Evolutionary conservation across 345 rosid genomes (phyloP).

Genomic region (Microthlaspi erraticum): DNA sequence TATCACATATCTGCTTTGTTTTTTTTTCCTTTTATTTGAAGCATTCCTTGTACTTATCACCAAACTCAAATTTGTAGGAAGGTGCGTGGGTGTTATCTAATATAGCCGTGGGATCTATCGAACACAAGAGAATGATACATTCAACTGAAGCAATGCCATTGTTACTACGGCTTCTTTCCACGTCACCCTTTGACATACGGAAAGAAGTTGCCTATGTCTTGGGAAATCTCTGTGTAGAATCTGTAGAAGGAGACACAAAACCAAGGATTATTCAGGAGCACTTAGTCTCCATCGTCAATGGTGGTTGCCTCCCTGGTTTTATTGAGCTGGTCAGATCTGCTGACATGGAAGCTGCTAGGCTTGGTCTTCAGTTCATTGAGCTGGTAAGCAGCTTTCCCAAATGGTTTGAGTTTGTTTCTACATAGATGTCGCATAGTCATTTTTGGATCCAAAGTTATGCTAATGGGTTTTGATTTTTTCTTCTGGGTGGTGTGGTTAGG

Average conservation of each 20-base stretch:
- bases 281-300: slow-evolving; percentile 71
- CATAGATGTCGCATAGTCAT: neutral
- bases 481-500: slow-evolving; percentile 50
- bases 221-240: slow-evolving; percentile 96
- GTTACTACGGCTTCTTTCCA: slow-evolving; percentile 68
- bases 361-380: slow-evolving; percentile 96
- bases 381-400: slow-evolving; percentile 78
- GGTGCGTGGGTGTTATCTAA: slow-evolving; percentile 97
- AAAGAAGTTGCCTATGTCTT: slow-evolving; percentile 92
- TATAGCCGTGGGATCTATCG: slow-evolving; percentile 89
- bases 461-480: slow-evolving; percentile 8
- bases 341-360: slow-evolving; percentile 80
- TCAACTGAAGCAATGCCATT: slow-evolving; percentile 71
- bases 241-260: slow-evolving; percentile 62
- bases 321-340: slow-evolving; percentile 85
- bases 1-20: neutral
- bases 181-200: slow-evolving; percentile 83
- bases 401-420: neutral
- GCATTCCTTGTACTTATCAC: neutral
- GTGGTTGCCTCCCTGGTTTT: slow-evolving; percentile 87
- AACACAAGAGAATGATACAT: slow-evolving; percentile 78
- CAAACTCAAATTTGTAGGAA: slow-evolving; percentile 57
- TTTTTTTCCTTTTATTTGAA: neutral
- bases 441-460: neutral
- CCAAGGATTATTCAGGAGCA: slow-evolving; percentile 74